Conservation (phyloP, 768 basidiomycete species). For the Clitopilus passeckerianus region DNA sequence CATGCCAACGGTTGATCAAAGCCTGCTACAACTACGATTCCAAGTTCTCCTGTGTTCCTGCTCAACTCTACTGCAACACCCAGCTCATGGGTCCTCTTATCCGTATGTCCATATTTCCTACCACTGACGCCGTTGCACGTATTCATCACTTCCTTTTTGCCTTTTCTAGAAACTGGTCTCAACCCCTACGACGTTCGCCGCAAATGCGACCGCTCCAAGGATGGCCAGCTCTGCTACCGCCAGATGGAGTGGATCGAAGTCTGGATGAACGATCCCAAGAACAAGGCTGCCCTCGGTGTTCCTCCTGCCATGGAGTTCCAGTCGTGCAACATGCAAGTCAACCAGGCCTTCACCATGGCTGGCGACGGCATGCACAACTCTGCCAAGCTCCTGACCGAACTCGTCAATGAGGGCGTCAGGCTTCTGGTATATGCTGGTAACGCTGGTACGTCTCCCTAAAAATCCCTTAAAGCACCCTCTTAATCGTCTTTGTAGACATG, state of each 20-base stretch:
- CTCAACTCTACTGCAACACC: constrained; percentile 72
- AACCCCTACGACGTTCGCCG: constrained; percentile 89
- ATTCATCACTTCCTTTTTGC: background rate
- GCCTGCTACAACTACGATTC: constrained; percentile 62
- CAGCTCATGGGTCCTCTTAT: constrained; percentile 70
- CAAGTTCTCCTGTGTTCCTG: constrained; percentile 66
- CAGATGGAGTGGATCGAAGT: constrained; percentile 86
- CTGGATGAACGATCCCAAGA: constrained; percentile 75
- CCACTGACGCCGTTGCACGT: background rate
- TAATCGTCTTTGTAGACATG: constrained; percentile 44
- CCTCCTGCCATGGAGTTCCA: constrained; percentile 53
- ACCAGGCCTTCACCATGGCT: constrained; percentile 73
- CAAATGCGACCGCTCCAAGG: constrained; percentile 65
- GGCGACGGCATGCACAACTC: constrained; percentile 88
- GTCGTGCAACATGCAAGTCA: constrained; percentile 76
- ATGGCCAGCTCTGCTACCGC: constrained; percentile 71
- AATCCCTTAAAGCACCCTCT: constrained; percentile 1
- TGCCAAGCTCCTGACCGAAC: constrained; percentile 69
- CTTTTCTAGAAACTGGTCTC: constrained; percentile 50
- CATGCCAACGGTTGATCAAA: constrained; percentile 70
- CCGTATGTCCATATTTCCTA: constrained; percentile 36
- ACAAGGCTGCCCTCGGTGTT: constrained; percentile 80
- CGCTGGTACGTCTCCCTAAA: constrained; percentile 44
- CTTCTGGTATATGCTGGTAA: constrained; percentile 89
- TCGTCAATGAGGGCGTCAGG: constrained; percentile 79